Base-by-base conservation (phyloP, 164 flowering plant genomes). In the Nelumbo lutea region DNA sequence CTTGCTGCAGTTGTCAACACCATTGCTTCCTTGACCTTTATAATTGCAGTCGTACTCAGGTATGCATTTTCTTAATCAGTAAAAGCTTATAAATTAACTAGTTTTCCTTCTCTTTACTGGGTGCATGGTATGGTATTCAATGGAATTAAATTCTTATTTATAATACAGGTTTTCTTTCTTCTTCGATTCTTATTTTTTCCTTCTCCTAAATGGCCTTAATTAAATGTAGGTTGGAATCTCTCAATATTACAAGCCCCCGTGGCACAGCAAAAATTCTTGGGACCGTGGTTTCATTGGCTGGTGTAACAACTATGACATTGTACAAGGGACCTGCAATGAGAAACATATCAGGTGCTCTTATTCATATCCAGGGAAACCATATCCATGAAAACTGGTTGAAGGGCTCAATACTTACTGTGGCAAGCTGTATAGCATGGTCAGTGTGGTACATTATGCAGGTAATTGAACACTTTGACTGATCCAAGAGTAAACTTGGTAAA, bases 361-460 rank as follows among this genome's bases (percentile, higher is more conserved):
- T 90, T 60, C 83, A 77, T 10, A 73, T 88, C 45, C 68, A 73
- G 50, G 80, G 84, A 71, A 80, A 75, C 42, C 13, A n/a, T 1
- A 59, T 70, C 57, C 89, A 88, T 42, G 83, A 85, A 73, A 51
- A 86, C 55, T 88, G 98, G 98, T 8, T 90, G 45, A 90, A 86
- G 76, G 97, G 98, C 47, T 88, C 97, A 11, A 65, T 88, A 61
- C 87, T 93, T 13, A 72, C 83, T 0, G 80, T 83, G 50, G 75
- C 85, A 58, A 88, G 97, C 86, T 89, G 97, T 79, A 67, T 93
- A 52, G 71, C 90, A 45, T 88, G 88, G 91, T 84, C 97, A n/a
- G 69, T 86, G 4, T 86, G 85, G 86, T 89, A 85, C 76, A 87
- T 93, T 43, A 84, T 90, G 92, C 97, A 90, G 96, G 98, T 88